A percentile compares a stretch with the other conserved stretches of the same genome.
phyloP scores from a whole-genome alignment of 805 yeast species.

The Ogataea corticis region DNA sequence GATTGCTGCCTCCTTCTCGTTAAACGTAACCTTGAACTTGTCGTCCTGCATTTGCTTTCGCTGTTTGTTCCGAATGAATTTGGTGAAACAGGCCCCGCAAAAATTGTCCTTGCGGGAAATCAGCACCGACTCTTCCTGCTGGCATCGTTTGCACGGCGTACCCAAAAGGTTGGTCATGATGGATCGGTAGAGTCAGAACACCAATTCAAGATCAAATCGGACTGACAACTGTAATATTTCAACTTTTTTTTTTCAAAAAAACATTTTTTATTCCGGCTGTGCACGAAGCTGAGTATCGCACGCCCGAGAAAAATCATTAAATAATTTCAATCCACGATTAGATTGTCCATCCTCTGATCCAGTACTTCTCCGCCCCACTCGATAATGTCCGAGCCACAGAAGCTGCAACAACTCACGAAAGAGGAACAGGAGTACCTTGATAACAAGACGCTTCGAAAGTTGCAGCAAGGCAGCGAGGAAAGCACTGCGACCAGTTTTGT shows the following conservation, averaged over 20 bases:
- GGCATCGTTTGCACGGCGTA: slow-evolving; percentile 51
- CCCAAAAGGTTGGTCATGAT: slow-evolving; percentile 6
- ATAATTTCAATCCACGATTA: slow-evolving; percentile 4
- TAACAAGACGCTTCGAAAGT: slow-evolving; percentile 29
- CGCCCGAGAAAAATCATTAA: neutral
- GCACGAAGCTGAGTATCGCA: neutral
- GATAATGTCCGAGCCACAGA: neutral
- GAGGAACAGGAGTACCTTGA: slow-evolving; percentile 25
- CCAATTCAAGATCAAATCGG: slow-evolving; percentile 1
- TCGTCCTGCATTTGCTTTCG: slow-evolving; percentile 75
- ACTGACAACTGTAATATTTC: neutral
- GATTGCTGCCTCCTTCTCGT: slow-evolving; percentile 26
- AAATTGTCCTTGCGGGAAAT: slow-evolving; percentile 63
- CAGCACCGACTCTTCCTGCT: slow-evolving; percentile 41
- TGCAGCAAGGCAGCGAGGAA: slow-evolving; percentile 25
- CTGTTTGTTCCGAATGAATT: slow-evolving; percentile 77
- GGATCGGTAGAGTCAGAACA: neutral
- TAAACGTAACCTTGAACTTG: slow-evolving; percentile 67
- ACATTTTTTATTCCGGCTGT: neutral
- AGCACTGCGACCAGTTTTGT: slow-evolving; percentile 51
- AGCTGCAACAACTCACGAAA: neutral
- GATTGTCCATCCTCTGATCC: too few species aligned
- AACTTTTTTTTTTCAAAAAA: neutral
- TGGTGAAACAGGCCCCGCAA: slow-evolving; percentile 66
- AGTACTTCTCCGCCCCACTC: neutral